Evolutionary conservation across 169 alveolate genomes (phyloP), one percentile per base, ranked within the genome.

Genomic region (Eimeria sp.): DNA sequence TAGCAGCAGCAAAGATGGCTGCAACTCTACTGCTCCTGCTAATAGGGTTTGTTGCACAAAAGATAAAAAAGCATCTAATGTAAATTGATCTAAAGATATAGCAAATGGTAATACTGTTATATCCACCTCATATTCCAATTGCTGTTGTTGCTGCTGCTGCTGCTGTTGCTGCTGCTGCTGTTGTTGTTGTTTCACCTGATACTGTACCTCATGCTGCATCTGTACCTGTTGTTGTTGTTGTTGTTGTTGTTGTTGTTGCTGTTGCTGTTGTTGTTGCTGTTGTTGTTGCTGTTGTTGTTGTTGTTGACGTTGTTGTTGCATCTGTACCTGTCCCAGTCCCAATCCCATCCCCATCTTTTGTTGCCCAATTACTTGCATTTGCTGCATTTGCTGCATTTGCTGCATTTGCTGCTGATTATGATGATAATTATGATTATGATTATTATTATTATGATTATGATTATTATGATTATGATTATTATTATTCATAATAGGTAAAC

Each of bases 351-450:
- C n/a, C n/a, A n/a, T n/a, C n/a, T n/a, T n/a, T n/a, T n/a, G n/a
- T n/a, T n/a, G n/a, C n/a, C n/a, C n/a, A n/a, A n/a, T n/a, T n/a
- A n/a, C n/a, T n/a, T n/a, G n/a, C n/a, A n/a, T n/a, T n/a, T n/a
- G n/a, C n/a, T n/a, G n/a, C n/a, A n/a, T n/a, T n/a, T n/a, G n/a
- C n/a, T n/a, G n/a, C n/a, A n/a, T n/a, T n/a, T n/a, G n/a, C n/a
- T n/a, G n/a, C n/a, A n/a, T n/a, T n/a, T 82, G 89, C 89, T 82
- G 73, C 49, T 82, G 89, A 73, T 47, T 51, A 18, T 49, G 73
- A 34, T 25, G 51, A 58, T 43, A 63, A 2, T 3, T 25, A 40
- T 16, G 63, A 25, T 34, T 34, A 34, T 34, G 2, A 34, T 34
- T 1, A 34, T 1, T 34, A 34, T 34, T 34, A 34, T 34, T 34